Evolutionary conservation across 768 basidiomycete genomes (phyloP), one percentile per base, ranked within the genome.

Genomic region (Calocera cornea): DNA sequence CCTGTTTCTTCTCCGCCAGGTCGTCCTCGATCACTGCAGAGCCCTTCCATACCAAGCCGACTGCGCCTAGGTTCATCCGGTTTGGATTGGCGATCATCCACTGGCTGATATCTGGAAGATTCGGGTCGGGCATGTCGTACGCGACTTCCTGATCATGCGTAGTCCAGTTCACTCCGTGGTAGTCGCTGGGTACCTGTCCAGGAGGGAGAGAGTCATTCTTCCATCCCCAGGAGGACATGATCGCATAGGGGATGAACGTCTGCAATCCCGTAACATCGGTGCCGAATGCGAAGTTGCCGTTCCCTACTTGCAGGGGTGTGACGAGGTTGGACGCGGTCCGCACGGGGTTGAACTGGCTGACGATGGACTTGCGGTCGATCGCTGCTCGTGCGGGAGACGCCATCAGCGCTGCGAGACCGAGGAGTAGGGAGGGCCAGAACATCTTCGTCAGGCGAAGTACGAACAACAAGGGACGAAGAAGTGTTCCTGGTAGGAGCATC

Each of bases 61-160:
- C 71, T 0, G 82, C 73, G 2, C 83, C 84, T 19, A 85, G 74
- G 71, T 85, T 85, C 2, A 81, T 82, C 31, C 84, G 78, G 71
- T 85, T 84, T 2, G 84, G 84, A 67, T 84, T 84, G 22, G 82
- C 75, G 41, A 82, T 84, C 44, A 86, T 76, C 83, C 83, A 86
- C 69, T 82, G 81, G 71, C 83, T 76, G 5, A 60, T 5, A 10
- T 12, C 54, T 10, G 64, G 41, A 3, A 38, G 29, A 34, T 44
- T 27, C 36, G 64, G 41, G 19, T 65, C 41, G 2, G 64, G 54
- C 34, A 82, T 75, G 10, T 73, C 73, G 72, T 84, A 85, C 68
- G 81, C 73, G 10, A 85, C 83, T 1, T 75, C 77, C 17, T 78
- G 75, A 0, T 80, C 83, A 69, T 84, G 83, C 68, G 81, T 83